Evolutionary conservation across 2,329 filamentous ascomycete species (phyloP).

Genomic region (Fusarium zealandicum): DNA sequence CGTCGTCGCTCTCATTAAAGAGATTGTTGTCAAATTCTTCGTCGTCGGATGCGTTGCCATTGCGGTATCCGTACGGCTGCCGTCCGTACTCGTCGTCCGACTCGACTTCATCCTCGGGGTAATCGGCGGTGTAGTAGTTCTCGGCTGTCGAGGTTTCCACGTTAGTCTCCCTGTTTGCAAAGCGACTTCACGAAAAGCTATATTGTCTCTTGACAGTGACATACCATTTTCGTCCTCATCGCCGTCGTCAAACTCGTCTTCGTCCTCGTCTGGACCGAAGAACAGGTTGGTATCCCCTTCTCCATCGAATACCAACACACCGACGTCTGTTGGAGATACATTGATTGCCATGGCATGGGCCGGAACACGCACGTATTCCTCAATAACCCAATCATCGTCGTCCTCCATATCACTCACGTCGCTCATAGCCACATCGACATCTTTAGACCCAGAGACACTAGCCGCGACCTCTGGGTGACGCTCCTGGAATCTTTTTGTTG

Average conservation of each 20-base stretch:
- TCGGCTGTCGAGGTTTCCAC: slow-evolving; percentile 60
- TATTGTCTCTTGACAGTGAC: slow-evolving; percentile 21
- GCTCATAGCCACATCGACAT: slow-evolving; percentile 48
- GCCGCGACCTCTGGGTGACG: slow-evolving; percentile 56
- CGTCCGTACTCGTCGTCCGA: slow-evolving; percentile 65
- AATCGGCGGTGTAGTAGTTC: slow-evolving; percentile 80
- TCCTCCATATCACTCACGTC: slow-evolving; percentile 54
- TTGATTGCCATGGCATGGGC: slow-evolving; percentile 57
- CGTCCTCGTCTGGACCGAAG: slow-evolving; percentile 65
- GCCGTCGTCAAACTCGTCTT: slow-evolving; percentile 64
- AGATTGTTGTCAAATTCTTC: slow-evolving; percentile 59
- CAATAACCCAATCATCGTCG: slow-evolving; percentile 66
- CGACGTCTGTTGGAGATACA: slow-evolving; percentile 59
- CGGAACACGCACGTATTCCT: slow-evolving; percentile 69
- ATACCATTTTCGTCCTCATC: slow-evolving; percentile 72
- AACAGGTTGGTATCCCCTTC: slow-evolving; percentile 68
- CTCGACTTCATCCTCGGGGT: slow-evolving; percentile 80
- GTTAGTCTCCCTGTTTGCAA: slow-evolving; percentile 18
- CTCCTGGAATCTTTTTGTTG: slow-evolving; percentile 62
- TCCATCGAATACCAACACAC: slow-evolving; percentile 63
- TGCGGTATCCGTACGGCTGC: slow-evolving; percentile 63
- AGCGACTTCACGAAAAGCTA: neutral
- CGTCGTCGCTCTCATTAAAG: slow-evolving; percentile 48
- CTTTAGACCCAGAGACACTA: slow-evolving; percentile 21
- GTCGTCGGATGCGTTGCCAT: slow-evolving; percentile 60